Evolutionary conservation across 2,329 filamentous ascomycete genomes (phyloP), one percentile per base, ranked within the genome.

Genomic region (Talaromyces sp.): DNA sequence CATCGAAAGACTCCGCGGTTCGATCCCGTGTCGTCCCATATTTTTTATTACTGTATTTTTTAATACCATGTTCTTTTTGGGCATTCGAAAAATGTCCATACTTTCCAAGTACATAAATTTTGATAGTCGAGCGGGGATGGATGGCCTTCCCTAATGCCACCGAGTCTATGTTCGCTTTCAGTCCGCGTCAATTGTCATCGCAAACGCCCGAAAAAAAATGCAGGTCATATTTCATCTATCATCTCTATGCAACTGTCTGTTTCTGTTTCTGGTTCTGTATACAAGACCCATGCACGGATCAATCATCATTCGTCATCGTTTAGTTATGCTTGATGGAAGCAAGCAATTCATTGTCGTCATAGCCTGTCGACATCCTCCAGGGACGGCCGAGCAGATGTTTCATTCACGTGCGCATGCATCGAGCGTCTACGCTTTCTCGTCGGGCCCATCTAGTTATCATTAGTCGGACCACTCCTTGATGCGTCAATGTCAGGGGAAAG

Each of bases 391-490:
- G 37, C 48, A 31, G 55, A 42, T 16, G 35, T 18, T 25, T 58
- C 61, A 16, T 33, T 39, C 23, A 33, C 25, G 11, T 23, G 61
- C 14, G 37, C 35, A 28, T 59, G 56, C 5, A 21, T 46, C 31
- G 48, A 61, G 39, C 25, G 62, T 57, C 46, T 69, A 63, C 33
- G 65, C 62, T 8, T 67, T 67, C 39, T 57, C 31, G 35, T 65
- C 58, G 23, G 68, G 63, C 68, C 70, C 70, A 75, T 73, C 74
- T 75, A 58, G 12, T 55, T 21, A 5, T 23, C 18, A n/a, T 59
- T 37, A 64, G 58, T 23, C 9, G 48, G 33, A 55, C 28, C 37
- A 61, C 9, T 21, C 31, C 31, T n/a, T 1, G 11, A 35, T 7
- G 18, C 28, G 5, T 55, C 12, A 40, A 9, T 48, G 16, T 11